phyloP scores from a whole-genome alignment of 352 stramenopile genomes.

The Achlya hypogyna region DNA sequence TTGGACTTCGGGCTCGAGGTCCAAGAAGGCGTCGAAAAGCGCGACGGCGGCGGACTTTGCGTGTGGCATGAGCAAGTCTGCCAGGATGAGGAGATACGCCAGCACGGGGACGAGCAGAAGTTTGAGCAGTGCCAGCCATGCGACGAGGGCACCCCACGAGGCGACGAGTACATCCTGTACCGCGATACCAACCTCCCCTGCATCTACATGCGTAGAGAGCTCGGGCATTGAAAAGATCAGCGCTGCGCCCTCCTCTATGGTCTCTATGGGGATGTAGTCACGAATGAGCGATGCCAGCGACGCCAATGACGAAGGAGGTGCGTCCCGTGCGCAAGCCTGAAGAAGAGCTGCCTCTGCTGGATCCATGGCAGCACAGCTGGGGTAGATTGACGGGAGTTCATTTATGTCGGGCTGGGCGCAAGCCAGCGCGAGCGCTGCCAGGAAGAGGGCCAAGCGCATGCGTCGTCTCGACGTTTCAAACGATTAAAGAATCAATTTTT shows the following conservation, averaged over 20 bases:
- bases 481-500: too few relatives aligned
- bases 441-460: too few relatives aligned
- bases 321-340: too few relatives aligned
- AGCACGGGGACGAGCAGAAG: constrained; percentile 40
- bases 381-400: too few relatives aligned
- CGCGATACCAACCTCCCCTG: background rate
- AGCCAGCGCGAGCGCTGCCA: too few relatives aligned
- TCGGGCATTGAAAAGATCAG: background rate
- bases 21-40: constrained; percentile 31
- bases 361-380: background rate
- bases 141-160: constrained; percentile 48
- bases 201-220: background rate
- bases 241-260: background rate
- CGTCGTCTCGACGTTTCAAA: too few relatives aligned
- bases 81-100: constrained; percentile 29
- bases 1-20: constrained; percentile 59
- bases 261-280: background rate
- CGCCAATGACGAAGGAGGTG: too few relatives aligned
- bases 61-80: constrained; percentile 58
- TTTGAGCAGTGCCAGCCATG: constrained; percentile 49
- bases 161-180: constrained; percentile 42
- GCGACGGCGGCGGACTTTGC: constrained; percentile 34
- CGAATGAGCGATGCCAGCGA: background rate
- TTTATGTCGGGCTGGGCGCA: too few relatives aligned
- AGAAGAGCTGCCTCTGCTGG: too few relatives aligned